phyloP scores from a whole-genome alignment of 2,329 filamentous ascomycete genomes.

The Fusarium sp. region DNA sequence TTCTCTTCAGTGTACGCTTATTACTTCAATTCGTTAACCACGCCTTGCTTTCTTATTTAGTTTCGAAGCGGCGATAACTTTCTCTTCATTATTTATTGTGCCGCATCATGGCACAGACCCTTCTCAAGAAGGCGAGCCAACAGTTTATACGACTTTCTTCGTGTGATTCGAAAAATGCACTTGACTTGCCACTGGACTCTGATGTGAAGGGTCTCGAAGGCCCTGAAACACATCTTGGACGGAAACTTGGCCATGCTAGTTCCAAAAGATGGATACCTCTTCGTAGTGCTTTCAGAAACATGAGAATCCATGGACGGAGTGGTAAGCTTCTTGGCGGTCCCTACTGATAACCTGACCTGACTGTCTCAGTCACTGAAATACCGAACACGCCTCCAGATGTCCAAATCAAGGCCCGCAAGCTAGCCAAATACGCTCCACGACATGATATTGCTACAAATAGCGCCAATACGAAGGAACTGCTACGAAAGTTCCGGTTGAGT shows the following conservation, averaged over 20 bases:
- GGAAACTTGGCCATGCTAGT: conserved; percentile 47
- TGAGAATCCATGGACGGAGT: conserved; percentile 49
- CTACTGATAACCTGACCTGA: neutral
- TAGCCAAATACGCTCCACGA: conserved; percentile 2
- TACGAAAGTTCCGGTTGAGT: conserved; percentile 47
- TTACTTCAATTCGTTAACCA: conserved; percentile 8
- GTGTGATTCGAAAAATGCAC: conserved; percentile 25
- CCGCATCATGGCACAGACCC: conserved; percentile 48
- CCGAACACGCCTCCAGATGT: conserved; percentile 9
- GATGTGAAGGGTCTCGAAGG: conserved; percentile 16
- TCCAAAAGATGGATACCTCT: conserved; percentile 54
- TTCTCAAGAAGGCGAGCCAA: conserved; percentile 46
- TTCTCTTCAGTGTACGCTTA: conserved; percentile 14
- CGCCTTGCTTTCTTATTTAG: conserved; percentile 7
- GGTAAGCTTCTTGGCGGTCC: conserved; percentile 26
- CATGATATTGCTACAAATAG: conserved; percentile 31
- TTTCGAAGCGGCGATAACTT: conserved; percentile 22
- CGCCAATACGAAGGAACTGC: conserved; percentile 43
- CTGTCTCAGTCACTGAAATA: conserved; percentile 42
- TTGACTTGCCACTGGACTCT: conserved; percentile 14
- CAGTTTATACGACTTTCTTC: conserved; percentile 42
- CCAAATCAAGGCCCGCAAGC: conserved; percentile 9
- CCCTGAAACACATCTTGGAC: conserved; percentile 12
- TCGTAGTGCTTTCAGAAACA: conserved; percentile 51
- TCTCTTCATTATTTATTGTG: conserved; percentile 18